phyloP scores from a whole-genome alignment of 2,329 filamentous ascomycete species.

The Fusarium sp. region DNA sequence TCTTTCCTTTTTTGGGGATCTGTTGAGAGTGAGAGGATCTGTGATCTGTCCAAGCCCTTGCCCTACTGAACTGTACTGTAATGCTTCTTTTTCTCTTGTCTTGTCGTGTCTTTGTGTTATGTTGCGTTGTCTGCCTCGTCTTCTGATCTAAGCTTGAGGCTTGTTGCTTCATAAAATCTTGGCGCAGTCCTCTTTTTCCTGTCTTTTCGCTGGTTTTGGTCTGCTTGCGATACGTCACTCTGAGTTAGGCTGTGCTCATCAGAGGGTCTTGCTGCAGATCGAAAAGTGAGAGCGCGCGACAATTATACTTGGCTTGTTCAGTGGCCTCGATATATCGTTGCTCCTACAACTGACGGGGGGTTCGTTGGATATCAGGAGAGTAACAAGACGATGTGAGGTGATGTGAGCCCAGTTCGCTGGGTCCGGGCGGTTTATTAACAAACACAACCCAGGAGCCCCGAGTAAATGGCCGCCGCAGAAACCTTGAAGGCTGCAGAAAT shows the following conservation, averaged over 20 bases:
- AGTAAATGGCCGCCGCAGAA: conserved; percentile 1
- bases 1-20: conserved; percentile 34
- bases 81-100: conserved; percentile 1
- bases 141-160: conserved; percentile 25
- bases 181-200: conserved; percentile 30
- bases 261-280: conserved; percentile 35
- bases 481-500: conserved; percentile 12
- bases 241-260: conserved; percentile 35
- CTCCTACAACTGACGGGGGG: conserved; percentile 39
- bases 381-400: conserved; percentile 44
- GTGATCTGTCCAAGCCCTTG: conserved; percentile 32
- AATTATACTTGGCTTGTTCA: conserved; percentile 34
- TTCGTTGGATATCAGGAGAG: conserved; percentile 45
- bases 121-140: conserved; percentile 29
- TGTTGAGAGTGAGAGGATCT: conserved; percentile 26
- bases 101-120: neutral
- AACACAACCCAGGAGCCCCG: conserved; percentile 7
- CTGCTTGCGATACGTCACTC: conserved; percentile 41
- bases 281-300: conserved; percentile 29
- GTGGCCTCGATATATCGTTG: conserved; percentile 35
- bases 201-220: conserved; percentile 33
- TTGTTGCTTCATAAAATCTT: conserved; percentile 34
- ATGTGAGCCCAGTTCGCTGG: conserved; percentile 41
- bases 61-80: conserved; percentile 18
- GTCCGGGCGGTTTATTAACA: conserved; percentile 41